A percentile compares a stretch with the other conserved stretches of the same genome.
Evolutionary conservation across 2,329 filamentous ascomycete genomes (phyloP).

Genomic region (Chaetothyriales sp.): DNA sequence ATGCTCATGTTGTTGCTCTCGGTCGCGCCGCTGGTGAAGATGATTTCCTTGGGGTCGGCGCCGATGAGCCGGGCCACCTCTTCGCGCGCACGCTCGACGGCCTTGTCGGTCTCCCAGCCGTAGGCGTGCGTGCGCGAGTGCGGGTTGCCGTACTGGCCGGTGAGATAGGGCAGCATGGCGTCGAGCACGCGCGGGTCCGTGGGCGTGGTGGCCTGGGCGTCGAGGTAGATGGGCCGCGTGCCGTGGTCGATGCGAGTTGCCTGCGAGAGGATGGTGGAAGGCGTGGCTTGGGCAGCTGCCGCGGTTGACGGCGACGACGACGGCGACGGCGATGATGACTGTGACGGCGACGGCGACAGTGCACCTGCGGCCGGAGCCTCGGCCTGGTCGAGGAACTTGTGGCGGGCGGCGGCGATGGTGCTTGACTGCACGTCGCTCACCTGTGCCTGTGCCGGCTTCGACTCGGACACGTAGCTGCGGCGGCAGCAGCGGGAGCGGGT

Average conservation of each 20-base stretch:
- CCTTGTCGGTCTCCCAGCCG: conserved; percentile 95
- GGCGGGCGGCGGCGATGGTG: conserved; percentile 74
- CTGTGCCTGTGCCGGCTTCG: conserved; percentile 64
- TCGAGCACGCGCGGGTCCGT: conserved; percentile 89
- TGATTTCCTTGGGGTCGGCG: conserved; percentile 93
- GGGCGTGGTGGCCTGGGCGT: conserved; percentile 96
- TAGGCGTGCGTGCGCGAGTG: conserved; percentile 96
- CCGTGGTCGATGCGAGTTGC: conserved; percentile 89
- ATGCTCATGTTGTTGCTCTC: conserved; percentile 99
- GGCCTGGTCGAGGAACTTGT: conserved; percentile 53
- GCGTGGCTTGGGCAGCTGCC: conserved; percentile 31
- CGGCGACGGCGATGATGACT: conserved; percentile 54
- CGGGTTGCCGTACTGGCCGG: conserved; percentile 88
- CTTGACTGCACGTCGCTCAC: conserved; percentile 57
- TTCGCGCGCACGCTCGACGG: conserved; percentile 70
- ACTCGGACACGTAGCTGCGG: conserved; percentile 71
- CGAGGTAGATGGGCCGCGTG: conserved; percentile 85
- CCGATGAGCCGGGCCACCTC: conserved; percentile 80
- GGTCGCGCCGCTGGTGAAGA: conserved; percentile 94
- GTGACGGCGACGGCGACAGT: conserved; percentile 44
- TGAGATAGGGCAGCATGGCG: conserved; percentile 90
- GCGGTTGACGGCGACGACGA: conserved; percentile 29
- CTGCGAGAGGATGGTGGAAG: conserved; percentile 72
- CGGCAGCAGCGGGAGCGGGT: conserved; percentile 34
- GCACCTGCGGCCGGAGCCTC: conserved; percentile 42